phyloP scores from a whole-genome alignment of 768 basidiomycete genomes.

The Dioszegia aurantiaca region DNA sequence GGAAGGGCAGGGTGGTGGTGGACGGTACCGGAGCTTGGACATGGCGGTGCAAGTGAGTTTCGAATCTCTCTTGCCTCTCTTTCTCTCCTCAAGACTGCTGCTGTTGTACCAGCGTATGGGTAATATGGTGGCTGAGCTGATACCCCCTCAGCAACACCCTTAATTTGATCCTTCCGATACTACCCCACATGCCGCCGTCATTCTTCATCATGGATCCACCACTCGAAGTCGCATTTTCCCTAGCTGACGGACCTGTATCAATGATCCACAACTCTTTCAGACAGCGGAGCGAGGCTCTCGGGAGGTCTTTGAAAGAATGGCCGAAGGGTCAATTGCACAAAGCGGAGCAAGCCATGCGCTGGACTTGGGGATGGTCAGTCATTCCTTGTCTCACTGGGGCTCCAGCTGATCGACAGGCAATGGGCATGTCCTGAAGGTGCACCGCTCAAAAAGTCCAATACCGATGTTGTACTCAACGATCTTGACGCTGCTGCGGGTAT shows the following conservation, averaged over 20 bases:
- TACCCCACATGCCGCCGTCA: conserved; percentile 30
- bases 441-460: conserved; percentile 32
- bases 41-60: conserved; percentile 40
- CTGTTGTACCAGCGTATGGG: too few species aligned
- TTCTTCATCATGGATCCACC: conserved; percentile 33
- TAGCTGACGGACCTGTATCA: conserved; percentile 34
- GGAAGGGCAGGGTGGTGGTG: conserved; percentile 33
- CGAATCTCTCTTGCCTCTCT: too few species aligned
- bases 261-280: conserved; percentile 34
- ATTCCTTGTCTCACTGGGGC: too few species aligned
- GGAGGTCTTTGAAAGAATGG: conserved; percentile 35
- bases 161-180: conserved; percentile 30
- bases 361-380: conserved; percentile 42
- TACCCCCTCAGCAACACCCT: conserved; percentile 32
- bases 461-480: conserved; percentile 41
- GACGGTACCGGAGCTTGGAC: conserved; percentile 32
- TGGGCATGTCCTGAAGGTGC: conserved; percentile 42
- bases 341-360: conserved; percentile 40
- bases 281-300: conserved; percentile 31
- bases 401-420: conserved; percentile 6
- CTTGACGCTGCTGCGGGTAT: neutral
- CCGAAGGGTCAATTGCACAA: conserved; percentile 32
- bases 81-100: too few species aligned
- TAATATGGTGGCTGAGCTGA: conserved; percentile 4
- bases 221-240: conserved; percentile 32